phyloP scores from a whole-genome alignment of 1,139 yeast species.

The Candida labiduridarum region DNA sequence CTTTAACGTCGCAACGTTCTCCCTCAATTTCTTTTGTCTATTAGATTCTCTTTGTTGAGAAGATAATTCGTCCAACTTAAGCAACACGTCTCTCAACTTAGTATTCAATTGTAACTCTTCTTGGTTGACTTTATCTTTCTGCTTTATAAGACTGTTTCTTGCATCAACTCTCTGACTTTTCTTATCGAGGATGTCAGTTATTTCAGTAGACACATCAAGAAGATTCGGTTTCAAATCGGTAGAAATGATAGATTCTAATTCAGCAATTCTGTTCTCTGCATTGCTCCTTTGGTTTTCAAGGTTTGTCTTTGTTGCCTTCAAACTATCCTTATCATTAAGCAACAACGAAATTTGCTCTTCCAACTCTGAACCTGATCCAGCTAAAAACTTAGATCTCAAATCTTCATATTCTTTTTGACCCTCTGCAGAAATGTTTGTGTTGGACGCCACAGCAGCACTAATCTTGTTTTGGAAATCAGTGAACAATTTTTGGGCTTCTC shows the following conservation, averaged over 20 bases:
- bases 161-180: constrained; percentile 44
- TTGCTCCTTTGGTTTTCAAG: constrained; percentile 47
- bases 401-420: constrained; percentile 62
- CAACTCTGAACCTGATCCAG: constrained; percentile 59
- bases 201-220: constrained; percentile 34
- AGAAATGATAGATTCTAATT: constrained; percentile 32
- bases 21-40: constrained; percentile 68
- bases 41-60: constrained; percentile 78
- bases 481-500: constrained; percentile 46
- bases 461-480: constrained; percentile 43
- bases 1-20: constrained; percentile 67
- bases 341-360: constrained; percentile 52
- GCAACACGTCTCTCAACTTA: constrained; percentile 62
- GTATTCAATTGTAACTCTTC: constrained; percentile 61
- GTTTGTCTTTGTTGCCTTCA: constrained; percentile 39
- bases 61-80: constrained; percentile 68
- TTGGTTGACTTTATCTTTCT: constrained; percentile 47
- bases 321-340: constrained; percentile 47
- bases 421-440: constrained; percentile 23
- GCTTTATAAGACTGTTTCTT: constrained; percentile 43
- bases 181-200: constrained; percentile 35
- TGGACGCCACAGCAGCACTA: constrained; percentile 41
- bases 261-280: constrained; percentile 41
- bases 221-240: constrained; percentile 36
- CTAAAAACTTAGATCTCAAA: constrained; percentile 59